Conservation (phyloP, 768 basidiomycete genomes). For the Pholiota molesta region DNA sequence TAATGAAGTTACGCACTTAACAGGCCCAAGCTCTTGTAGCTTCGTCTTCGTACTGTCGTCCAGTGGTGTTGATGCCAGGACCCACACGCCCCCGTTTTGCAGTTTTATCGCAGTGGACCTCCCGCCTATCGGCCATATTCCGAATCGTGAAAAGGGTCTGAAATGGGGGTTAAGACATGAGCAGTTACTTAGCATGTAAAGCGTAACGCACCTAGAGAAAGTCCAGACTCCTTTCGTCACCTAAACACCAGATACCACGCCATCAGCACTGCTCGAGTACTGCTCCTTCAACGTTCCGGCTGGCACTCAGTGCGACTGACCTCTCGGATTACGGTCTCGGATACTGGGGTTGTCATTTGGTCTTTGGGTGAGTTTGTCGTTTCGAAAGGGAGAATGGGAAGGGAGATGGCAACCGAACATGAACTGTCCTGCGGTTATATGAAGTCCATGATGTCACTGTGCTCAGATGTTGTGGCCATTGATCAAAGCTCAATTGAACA, state of each 20-base stretch:
- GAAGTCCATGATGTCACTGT: not conserved
- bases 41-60: conserved; percentile 61
- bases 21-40: conserved; percentile 67
- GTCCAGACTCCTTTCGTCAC: not conserved
- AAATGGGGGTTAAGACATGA: not conserved
- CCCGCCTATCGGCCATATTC: conserved; percentile 77
- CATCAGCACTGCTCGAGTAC: no score
- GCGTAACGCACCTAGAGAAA: conserved; percentile 3
- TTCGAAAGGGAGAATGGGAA: not conserved
- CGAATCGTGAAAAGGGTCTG: conserved; percentile 71
- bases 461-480: not conserved
- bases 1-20: conserved; percentile 48
- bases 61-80: conserved; percentile 18
- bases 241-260: not conserved
- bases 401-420: not conserved
- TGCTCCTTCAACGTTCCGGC: not conserved
- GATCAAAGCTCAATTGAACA: not conserved
- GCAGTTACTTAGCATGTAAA: no score
- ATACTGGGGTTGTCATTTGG: conserved; percentile 4
- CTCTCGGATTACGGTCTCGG: conserved; percentile 42
- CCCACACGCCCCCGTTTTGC: conserved; percentile 8
- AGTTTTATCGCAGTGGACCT: conserved; percentile 72
- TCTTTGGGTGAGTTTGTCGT: not conserved
- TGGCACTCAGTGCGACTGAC: conserved; percentile 21
- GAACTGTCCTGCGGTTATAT: not conserved